Evolutionary conservation across 768 basidiomycete genomes (phyloP).

Genomic region (Suillus subaureus): DNA sequence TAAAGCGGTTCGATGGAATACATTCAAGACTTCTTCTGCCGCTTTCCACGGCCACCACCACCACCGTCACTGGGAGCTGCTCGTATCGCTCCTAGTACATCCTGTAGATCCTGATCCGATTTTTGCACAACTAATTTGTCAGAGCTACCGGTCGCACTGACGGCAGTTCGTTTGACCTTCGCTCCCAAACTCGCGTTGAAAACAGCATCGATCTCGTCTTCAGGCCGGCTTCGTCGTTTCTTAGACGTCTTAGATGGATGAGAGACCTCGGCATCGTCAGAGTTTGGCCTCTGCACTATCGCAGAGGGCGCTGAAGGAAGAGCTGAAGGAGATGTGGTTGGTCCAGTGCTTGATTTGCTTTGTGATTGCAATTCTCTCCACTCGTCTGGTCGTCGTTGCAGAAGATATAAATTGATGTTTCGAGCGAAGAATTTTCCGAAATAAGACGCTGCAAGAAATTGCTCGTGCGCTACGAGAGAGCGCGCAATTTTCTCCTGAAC

Average conservation of each 20-base stretch:
- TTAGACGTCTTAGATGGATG: conserved; percentile 34
- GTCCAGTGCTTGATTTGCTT: conserved; percentile 32
- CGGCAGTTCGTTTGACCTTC: conserved; percentile 57
- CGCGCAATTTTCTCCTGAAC: conserved; percentile 88
- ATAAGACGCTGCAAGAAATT: conserved; percentile 70
- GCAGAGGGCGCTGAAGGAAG: conserved; percentile 1
- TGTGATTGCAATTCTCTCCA: conserved; percentile 77
- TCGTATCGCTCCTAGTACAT: conserved; percentile 61
- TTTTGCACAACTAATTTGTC: background rate
- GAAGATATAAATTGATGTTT: conserved; percentile 74
- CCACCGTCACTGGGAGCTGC: conserved; percentile 54
- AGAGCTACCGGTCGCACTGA: conserved; percentile 26
- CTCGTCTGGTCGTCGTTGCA: conserved; percentile 77
- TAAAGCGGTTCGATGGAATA: background rate
- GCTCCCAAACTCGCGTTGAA: conserved; percentile 63
- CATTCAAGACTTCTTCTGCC: conserved; percentile 21
- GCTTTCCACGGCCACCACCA: conserved; percentile 36
- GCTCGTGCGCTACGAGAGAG: conserved; percentile 72
- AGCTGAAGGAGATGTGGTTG: conserved; percentile 23
- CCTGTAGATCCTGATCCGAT: conserved; percentile 43
- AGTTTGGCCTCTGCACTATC: background rate
- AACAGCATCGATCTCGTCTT: conserved; percentile 76
- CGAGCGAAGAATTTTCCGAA: conserved; percentile 89
- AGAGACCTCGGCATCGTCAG: background rate
- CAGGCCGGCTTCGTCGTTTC: conserved; percentile 47